Evolutionary conservation across 2,329 filamentous ascomycete species (phyloP).

Genomic region (Dactylellina drechsleri): DNA sequence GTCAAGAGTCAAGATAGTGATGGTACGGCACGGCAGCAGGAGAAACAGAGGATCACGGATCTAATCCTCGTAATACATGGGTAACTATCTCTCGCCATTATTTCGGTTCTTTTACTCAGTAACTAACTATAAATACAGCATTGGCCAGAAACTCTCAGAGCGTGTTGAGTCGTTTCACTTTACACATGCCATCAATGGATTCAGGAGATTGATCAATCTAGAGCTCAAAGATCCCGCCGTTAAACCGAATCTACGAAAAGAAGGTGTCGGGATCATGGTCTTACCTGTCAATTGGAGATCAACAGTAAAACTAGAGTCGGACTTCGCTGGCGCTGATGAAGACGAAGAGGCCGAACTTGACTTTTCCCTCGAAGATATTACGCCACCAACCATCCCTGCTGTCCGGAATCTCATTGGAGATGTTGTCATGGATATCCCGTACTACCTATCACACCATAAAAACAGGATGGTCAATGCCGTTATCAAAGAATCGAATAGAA

Average conservation of each 20-base stretch:
- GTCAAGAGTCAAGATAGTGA: slow-evolving; percentile 59
- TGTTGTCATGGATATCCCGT: slow-evolving; percentile 98
- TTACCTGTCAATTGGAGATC: slow-evolving; percentile 94
- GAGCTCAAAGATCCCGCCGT: slow-evolving; percentile 80
- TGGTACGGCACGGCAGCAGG: slow-evolving; percentile 65
- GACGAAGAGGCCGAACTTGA: slow-evolving; percentile 70
- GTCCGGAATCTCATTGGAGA: slow-evolving; percentile 95
- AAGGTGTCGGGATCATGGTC: slow-evolving; percentile 86
- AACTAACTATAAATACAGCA: slow-evolving; percentile 61
- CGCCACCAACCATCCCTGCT: slow-evolving; percentile 86
- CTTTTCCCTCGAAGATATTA: slow-evolving; percentile 85
- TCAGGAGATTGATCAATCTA: slow-evolving; percentile 84
- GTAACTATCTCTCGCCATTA: not conserved
- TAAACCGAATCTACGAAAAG: slow-evolving; percentile 77
- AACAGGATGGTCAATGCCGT: slow-evolving; percentile 92
- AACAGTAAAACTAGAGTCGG: slow-evolving; percentile 85
- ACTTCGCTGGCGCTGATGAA: slow-evolving; percentile 68
- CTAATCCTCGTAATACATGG: slow-evolving; percentile 91
- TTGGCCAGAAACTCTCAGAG: slow-evolving; percentile 95
- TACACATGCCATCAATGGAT: slow-evolving; percentile 92
- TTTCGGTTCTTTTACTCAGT: not conserved
- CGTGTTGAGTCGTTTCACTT: slow-evolving; percentile 96
- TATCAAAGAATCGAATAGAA: slow-evolving; percentile 87
- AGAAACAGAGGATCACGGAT: slow-evolving; percentile 79
- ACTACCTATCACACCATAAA: slow-evolving; percentile 96